A percentile compares a stretch with the other conserved stretches of the same genome.
Evolutionary conservation across 768 basidiomycete species (phyloP).

Genomic region (Boletus subcaerulescens): DNA sequence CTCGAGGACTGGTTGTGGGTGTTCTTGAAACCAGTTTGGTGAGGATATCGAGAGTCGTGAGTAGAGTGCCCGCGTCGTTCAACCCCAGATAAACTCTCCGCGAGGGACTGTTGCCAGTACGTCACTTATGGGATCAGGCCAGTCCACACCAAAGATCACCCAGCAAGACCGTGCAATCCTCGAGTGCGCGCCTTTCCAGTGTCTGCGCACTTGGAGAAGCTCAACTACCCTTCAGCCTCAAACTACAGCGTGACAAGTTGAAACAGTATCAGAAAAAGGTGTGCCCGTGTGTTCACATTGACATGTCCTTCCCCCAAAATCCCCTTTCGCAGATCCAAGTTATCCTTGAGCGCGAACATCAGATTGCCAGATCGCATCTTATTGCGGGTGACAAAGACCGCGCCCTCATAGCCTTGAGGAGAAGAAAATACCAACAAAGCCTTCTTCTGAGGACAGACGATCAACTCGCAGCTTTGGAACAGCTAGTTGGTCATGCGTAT

Average conservation of each 20-base stretch:
- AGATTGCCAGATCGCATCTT: conserved; percentile 83
- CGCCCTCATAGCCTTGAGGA: conserved; percentile 82
- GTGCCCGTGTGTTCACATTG: conserved; percentile 10
- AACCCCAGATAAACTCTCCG: background rate
- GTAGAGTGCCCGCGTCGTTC: background rate
- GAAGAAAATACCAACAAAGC: conserved; percentile 91
- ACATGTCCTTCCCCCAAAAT: background rate
- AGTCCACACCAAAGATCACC: conserved; percentile 86
- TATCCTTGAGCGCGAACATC: conserved; percentile 82
- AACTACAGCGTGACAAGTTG: conserved; percentile 93
- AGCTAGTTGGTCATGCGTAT: conserved; percentile 56
- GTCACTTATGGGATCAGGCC: conserved; percentile 59
- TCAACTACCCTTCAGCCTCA: conserved; percentile 58
- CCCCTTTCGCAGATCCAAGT: conserved; percentile 65
- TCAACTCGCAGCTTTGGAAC: conserved; percentile 86
- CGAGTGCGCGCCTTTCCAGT: conserved; percentile 60
- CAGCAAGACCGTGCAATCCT: conserved; percentile 92
- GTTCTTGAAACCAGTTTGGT: conserved; percentile 9
- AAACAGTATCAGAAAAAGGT: conserved; percentile 96
- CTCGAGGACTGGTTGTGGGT: conserved; percentile 12
- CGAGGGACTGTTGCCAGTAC: conserved; percentile 2
- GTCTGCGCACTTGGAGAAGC: conserved; percentile 15
- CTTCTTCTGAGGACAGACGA: conserved; percentile 84
- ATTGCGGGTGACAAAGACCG: conserved; percentile 80
- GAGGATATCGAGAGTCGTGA: conserved; percentile 9